Evolutionary conservation across 768 basidiomycete species (phyloP), one percentile per base, ranked within the genome.

Genomic region (Suillus ampliporus): DNA sequence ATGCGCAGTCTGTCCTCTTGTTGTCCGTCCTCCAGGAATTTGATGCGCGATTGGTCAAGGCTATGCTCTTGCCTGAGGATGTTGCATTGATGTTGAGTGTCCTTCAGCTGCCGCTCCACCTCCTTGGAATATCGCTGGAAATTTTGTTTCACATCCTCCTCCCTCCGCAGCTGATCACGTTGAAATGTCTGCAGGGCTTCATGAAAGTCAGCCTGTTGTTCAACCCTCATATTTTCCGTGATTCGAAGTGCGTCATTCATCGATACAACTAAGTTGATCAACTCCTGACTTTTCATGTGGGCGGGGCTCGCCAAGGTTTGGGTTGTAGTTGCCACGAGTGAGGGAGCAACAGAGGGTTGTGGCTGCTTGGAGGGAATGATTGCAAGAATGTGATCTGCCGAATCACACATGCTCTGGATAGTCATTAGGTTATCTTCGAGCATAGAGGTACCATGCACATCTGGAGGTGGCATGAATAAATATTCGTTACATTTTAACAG

Each of bases 111-210:
- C 3, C 11, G 11, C 44, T 46, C 44, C 21, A 21, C 21, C 1
- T 46, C 44, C 44, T 46, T 46, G 44, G 44, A 1, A n/a, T 46
- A 53, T 53, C 13, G 17, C 52, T 53, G 52, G 3, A 53, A 53
- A 5, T 31, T 7, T 53, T 1, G 51, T 53, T 53, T 46, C 21
- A 5, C 21, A 1, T 46, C 44, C 44, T n/a, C n/a, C n/a, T 46
- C 44, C 44, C 44, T 46, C 44, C 11, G 21, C 44, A 46, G 21
- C 11, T 46, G 44, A 46, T 46, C n/a, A 5, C 21, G 11, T 46
- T 46, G n/a, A 46, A 44, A 46, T 10, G 9, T 0, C 44, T 46
- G n/a, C 44, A 46, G n/a, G 1, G 21, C 13, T 4, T 3, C 11
- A n/a, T 21, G n/a, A 46, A 46, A 46, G n/a, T 46, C 44, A 46